Percentiles rank a stretch among this genome's conserved stretches.
phyloP scores from a whole-genome alignment of 345 rosid genomes.

The Citrus maxima region DNA sequence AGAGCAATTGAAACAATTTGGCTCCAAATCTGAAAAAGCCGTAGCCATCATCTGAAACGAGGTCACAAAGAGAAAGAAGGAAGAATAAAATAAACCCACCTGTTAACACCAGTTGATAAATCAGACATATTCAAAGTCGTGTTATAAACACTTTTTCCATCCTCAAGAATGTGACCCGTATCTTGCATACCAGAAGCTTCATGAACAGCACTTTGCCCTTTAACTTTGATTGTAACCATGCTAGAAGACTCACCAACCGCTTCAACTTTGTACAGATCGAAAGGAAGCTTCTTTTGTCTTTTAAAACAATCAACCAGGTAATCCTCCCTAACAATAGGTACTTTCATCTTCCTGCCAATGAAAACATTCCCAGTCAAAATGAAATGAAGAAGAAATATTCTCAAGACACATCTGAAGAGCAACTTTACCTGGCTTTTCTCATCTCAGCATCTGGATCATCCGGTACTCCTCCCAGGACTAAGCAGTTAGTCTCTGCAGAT shows the following conservation, averaged over 20 bases:
- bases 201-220: conserved; percentile 94
- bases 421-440: conserved; percentile 78
- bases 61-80: conserved; percentile 8
- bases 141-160: conserved; percentile 80
- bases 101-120: conserved; percentile 88
- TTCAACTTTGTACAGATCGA: conserved; percentile 72
- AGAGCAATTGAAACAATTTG: not conserved
- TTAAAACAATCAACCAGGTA: conserved; percentile 78
- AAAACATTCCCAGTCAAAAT: conserved; percentile 15
- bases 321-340: conserved; percentile 79
- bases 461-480: conserved; percentile 61
- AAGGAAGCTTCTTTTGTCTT: conserved; percentile 74
- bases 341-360: conserved; percentile 77
- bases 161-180: conserved; percentile 92
- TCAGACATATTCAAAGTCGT: conserved; percentile 94
- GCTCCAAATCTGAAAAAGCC: conserved; percentile 8
- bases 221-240: conserved; percentile 85
- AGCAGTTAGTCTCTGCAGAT: conserved; percentile 76
- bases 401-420: conserved; percentile 12
- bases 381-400: conserved; percentile 15
- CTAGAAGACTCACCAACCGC: conserved; percentile 55
- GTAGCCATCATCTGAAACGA: not conserved
- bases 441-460: conserved; percentile 56
- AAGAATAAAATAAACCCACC: conserved; percentile 34
- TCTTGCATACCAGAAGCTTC: conserved; percentile 92